Evolutionary conservation across 2,329 filamentous ascomycete species (phyloP), one percentile per base, ranked within the genome.

Genomic region (Cladobotryum protrusum): DNA sequence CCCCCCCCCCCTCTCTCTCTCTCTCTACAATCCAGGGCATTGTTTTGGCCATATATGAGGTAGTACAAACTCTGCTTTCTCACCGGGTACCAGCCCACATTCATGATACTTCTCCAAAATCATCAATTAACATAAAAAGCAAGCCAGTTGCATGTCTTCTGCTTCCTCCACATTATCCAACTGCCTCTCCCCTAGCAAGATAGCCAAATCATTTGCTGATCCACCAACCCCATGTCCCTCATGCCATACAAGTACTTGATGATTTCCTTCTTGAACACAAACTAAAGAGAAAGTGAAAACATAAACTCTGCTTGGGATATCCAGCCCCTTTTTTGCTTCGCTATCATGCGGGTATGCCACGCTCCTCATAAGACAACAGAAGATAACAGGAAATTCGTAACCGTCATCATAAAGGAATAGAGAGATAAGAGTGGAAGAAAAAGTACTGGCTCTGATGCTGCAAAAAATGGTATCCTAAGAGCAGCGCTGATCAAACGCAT

Each of bases 401-500:
- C 50, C 48, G 20, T 54, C 52, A 41, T 56, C 45, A 48, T 45
- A 50, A 45, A 49, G 15, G 35, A 36, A 36, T 24, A 44, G 45
- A 48, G 15, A 44, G 1, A 49, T 33, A 48, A 45, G 18, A 42
- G 6, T 36, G 17, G 43, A 41, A 44, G 43, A 41, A 50, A 44
- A 42, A 47, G 36, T 40, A 48, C 40, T 43, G 34, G 49, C 45
- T 47, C 33, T 43, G 19, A 55, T 61, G 51, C 56, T 59, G 52
- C 49, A 52, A 56, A 29, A 37, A 54, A 58, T 56, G 61, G 58
- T 64, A 64, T 62, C 62, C 58, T 62, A 50, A 54, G 57, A 56
- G 52, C 54, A 55, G 55, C 55, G 55, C 60, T 61, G 49, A 49
- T 61, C 55, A 57, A 61, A 47, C 49, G 45, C 59, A 56, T 61